Base-by-base conservation (phyloP, 306 rosid genomes). In the Acacia crassicarpa region DNA sequence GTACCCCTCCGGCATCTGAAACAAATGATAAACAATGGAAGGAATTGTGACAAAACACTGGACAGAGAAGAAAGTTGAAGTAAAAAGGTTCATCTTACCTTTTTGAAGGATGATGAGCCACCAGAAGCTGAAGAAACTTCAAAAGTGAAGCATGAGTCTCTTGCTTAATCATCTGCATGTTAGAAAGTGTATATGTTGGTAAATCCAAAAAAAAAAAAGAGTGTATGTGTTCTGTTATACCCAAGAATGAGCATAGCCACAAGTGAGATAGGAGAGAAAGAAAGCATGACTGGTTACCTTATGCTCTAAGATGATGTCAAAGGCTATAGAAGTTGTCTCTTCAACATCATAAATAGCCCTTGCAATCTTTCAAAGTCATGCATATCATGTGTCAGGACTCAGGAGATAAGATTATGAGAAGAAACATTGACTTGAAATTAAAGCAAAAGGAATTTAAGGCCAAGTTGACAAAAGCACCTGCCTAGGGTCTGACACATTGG, bases 271-370 rank as follows among this genome's bases (percentile, higher is more conserved):
- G 74, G 69, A 67, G 49, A 82, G 77, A 67, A 44, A 82, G 63
- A 78, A 43, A 62, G 13, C 5, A 27, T 51, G 65, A 76, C 62
- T 66, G 19, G 30, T 27, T 85, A 95, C 98, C 94, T 93, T 95
- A 81, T 83, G 86, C 75, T 85, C 91, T 80, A 91, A 79, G 87
- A 95, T 92, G 78, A 95, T 91, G 61, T 93, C 99, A 80, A 93
- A 93, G 54, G 98, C 97, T 74, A 67, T 87, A 67, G 92, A 87
- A 33, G 98, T 93, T 80, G 99, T 98, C 92, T 95, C 99, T 85
- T 95, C 98, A 54, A 95, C 95, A 81, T 95, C 99, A 83, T 92
- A 95, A 75, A 95, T 85, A 72, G 98, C 99, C 84, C 92, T 88
- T 48, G 93, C 97, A 89, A 92, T 89, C 99, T 93, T 77, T 81